Evolutionary conservation across 73 alveolate genomes (phyloP), one percentile per base, ranked within the genome.

Genomic region (Breviolum minutum): DNA sequence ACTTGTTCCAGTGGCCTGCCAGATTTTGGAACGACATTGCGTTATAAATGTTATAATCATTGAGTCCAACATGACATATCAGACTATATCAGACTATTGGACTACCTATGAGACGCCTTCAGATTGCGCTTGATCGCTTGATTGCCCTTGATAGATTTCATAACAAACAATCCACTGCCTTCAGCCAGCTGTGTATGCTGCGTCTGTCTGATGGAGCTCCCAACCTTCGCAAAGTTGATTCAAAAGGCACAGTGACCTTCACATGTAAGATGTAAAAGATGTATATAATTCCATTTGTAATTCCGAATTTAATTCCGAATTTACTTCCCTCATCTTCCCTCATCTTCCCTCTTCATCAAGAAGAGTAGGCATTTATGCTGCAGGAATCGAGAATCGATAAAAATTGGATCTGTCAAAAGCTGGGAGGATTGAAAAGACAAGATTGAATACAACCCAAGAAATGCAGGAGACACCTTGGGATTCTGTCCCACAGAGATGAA

Each of bases 101-200:
- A 68, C 24, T 22, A 17, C 24, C 74, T 66, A 17, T 14, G 77
- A 68, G 77, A 68, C 77, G 24, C 2, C 54, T 40, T 40, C 54
- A 40, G 54, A 40, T 40, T 40, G 5, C 54, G 54, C 54, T 40
- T 40, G 54, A 40, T 3, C 3, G 54, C 54, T 40, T 40, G 54
- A 40, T 40, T 2, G 54, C 54, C 54, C 5, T 40, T 40, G 54
- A 40, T 40, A 40, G 54, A 40, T n/a, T n/a, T n/a, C n/a, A n/a
- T n/a, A 40, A 40, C 54, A 7, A 5, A 22, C 85, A 71, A 11
- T 20, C 40, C 81, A 17, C 63, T 5, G 95, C 96, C 96, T 90
- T 70, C 86, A 8, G 96, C 96, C 81, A 93, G 87, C 82, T 93
- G 98, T n/a, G 98, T 93, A 61, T 93, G 98, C 69, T 93, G 98